Evolutionary conservation across 108 stramenopile species (phyloP).

Genomic region (Ochromonas danica): DNA sequence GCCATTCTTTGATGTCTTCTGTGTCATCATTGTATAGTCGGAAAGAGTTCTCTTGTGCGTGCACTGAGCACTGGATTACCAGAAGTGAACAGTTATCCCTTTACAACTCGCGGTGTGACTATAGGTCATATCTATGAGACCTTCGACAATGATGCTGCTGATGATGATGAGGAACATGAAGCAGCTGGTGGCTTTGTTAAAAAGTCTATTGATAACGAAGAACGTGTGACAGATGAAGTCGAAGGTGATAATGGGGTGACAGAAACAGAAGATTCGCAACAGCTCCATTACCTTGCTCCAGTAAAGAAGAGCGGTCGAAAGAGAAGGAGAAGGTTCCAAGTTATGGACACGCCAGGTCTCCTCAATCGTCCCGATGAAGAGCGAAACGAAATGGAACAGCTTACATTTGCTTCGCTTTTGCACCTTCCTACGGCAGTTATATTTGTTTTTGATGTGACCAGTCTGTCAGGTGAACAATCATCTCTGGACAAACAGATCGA

Average conservation of each 20-base stretch:
- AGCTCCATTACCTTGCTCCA: background rate
- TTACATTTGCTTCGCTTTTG: conserved; percentile 75
- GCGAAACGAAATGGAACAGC: conserved; percentile 92
- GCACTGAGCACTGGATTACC: conserved; percentile 83
- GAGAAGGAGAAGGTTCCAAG: conserved; percentile 44
- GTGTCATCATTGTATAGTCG: no score
- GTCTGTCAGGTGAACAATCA: conserved; percentile 80
- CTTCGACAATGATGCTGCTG: conserved; percentile 40
- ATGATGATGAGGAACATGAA: conserved; percentile 6
- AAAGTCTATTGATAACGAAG: background rate
- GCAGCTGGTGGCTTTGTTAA: background rate
- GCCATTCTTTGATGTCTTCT: no score
- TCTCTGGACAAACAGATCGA: conserved; percentile 77
- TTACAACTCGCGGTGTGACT: conserved; percentile 93
- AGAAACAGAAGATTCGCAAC: no score
- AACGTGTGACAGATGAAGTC: background rate
- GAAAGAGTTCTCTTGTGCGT: conserved; percentile 85
- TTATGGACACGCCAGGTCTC: conserved; percentile 92
- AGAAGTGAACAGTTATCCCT: conserved; percentile 94
- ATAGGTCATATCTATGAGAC: conserved; percentile 85
- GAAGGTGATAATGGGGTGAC: no score
- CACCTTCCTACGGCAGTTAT: conserved; percentile 39
- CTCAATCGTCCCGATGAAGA: conserved; percentile 68
- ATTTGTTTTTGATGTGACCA: conserved; percentile 91
- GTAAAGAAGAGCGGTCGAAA: conserved; percentile 1